Conservation (phyloP, 805 yeast species). For the Kluyveromyces siamensis region DNA sequence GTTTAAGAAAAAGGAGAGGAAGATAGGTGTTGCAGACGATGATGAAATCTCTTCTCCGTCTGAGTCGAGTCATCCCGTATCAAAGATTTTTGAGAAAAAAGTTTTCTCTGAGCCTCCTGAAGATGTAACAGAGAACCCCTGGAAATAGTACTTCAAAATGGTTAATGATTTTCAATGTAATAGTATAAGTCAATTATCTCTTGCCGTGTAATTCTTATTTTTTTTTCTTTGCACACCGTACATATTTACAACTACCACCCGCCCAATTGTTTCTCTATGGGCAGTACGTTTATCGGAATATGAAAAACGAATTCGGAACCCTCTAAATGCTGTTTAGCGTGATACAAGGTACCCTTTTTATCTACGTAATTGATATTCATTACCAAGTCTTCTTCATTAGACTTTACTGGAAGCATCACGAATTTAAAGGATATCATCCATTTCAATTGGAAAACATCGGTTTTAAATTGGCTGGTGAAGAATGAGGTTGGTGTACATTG, state of each 20-base stretch:
- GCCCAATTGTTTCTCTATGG: constrained; percentile 39
- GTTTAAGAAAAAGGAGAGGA: constrained; percentile 16
- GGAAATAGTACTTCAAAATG: not conserved
- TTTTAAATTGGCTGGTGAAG: constrained; percentile 32
- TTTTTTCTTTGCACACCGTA: not conserved
- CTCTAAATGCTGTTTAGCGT: constrained; percentile 28
- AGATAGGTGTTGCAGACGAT: constrained; percentile 3
- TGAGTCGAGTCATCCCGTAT: not conserved
- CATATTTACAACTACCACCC: constrained; percentile 30
- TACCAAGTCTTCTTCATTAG: constrained; percentile 10
- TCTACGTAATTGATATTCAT: constrained; percentile 28
- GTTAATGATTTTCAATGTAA: not conserved
- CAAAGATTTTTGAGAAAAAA: not conserved
- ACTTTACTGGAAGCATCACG: constrained; percentile 21
- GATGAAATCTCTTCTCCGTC: constrained; percentile 1
- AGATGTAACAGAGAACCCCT: constrained; percentile 1
- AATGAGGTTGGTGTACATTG: constrained; percentile 29
- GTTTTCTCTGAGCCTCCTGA: constrained; percentile 4
- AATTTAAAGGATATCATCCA: constrained; percentile 32
- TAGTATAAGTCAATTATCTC: not conserved
- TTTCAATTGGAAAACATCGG: constrained; percentile 31
- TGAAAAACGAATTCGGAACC: constrained; percentile 36
- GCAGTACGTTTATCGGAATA: constrained; percentile 38
- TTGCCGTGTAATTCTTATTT: not conserved
- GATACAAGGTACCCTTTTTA: constrained; percentile 27